Evolutionary conservation across 495 filamentous ascomycete genomes (phyloP), one percentile per base, ranked within the genome.

Genomic region (Neurospora sp.): DNA sequence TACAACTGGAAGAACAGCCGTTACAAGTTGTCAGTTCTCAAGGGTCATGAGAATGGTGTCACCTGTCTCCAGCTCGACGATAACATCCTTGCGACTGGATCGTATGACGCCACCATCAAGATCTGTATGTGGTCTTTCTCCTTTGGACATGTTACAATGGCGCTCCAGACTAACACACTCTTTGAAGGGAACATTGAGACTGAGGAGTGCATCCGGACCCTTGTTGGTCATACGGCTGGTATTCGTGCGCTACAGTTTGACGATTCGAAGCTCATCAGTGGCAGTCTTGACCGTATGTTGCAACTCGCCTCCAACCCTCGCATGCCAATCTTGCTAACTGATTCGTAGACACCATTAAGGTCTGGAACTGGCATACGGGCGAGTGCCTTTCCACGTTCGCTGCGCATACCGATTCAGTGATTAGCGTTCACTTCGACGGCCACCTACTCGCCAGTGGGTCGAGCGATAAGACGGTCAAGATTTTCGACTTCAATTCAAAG

Each of bases 321-420:
- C 19, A 11, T 21, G 19, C 24, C n/a, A 28, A 36, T 4, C 0
- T 10, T 45, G 48, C 78, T 80, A 69, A 80, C 72, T 38, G 28
- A 13, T 31, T 48, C 6, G 24, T 31, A 80, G 79, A 82, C 31
- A 96, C 89, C 21, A 82, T 99, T 72, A 92, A 92, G 79, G 89
- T 98, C 38, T 99, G 96, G 96, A 97, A 98, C 76, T 98, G 94
- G 94, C 88, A 92, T 48, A 98, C 94, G 0, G 96, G 96, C 59
- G 89, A 93, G 77, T 96, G 92, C 78, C 87, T 97, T 59, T 92
- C 91, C 17, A 97, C 90, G 1, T 90, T 94, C 42, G 87, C 86
- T 10, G 90, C 90, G 5, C 96, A 98, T 78, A 88, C 85, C 10
- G 90, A 87, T 48, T 94, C 94, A 15, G 89, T 99, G 24, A 91